Percentiles rank a stretch among this genome's conserved stretches.
phyloP scores from a whole-genome alignment of 495 filamentous ascomycete species.

The Hypoxylon intermedium region DNA sequence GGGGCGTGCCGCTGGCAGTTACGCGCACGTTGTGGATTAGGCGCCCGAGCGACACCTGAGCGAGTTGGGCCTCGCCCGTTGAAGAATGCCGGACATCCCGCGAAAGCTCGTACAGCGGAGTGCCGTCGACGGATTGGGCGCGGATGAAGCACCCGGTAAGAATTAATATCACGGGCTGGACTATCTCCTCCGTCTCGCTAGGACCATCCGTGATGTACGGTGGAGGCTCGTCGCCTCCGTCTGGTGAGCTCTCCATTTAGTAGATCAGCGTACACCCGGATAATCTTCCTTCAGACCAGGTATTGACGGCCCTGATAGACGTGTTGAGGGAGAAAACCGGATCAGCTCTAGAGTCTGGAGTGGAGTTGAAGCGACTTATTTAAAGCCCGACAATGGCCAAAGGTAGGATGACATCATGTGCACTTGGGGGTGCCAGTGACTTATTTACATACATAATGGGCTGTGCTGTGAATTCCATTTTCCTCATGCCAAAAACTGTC shows the following conservation, averaged over 20 bases:
- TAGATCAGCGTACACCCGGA: neutral
- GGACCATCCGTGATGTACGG: constrained; percentile 27
- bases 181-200: constrained; percentile 36
- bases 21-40: constrained; percentile 39
- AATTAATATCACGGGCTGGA: constrained; percentile 40
- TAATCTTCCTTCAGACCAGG: no score
- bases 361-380: no score
- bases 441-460: no score
- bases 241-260: constrained; percentile 12
- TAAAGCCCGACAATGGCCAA: no score
- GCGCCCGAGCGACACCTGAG: constrained; percentile 42
- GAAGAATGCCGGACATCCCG: constrained; percentile 20
- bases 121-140: constrained; percentile 26
- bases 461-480: no score
- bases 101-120: constrained; percentile 43
- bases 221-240: constrained; percentile 19
- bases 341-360: no score
- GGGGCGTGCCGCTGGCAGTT: constrained; percentile 29
- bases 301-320: no score
- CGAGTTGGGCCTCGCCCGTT: constrained; percentile 27
- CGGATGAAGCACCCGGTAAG: constrained; percentile 41
- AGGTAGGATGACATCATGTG: no score
- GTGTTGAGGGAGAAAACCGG: no score
- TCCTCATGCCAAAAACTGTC: no score
- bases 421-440: no score